phyloP scores from a whole-genome alignment of 805 yeast genomes.

The Kuraishia ogatae region DNA sequence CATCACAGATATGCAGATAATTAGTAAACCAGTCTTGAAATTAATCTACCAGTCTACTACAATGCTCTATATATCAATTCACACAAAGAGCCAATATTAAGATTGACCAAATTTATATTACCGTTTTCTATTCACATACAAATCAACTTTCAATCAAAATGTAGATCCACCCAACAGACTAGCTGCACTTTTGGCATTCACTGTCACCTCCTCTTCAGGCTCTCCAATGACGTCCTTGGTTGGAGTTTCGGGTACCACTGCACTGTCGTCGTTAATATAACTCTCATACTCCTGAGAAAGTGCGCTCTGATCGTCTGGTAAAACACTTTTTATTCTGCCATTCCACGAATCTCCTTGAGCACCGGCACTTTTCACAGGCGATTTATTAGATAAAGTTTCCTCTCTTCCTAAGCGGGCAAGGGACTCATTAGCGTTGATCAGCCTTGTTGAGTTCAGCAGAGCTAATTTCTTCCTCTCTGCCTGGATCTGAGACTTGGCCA shows the following conservation, averaged over 20 bases:
- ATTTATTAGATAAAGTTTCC: conserved; percentile 1
- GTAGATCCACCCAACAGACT: conserved; percentile 68
- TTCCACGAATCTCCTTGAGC: conserved; percentile 22
- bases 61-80: too few relatives aligned
- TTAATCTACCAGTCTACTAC: too few relatives aligned
- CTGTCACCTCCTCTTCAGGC: conserved; percentile 9
- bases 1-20: too few relatives aligned
- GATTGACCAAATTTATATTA: too few relatives aligned
- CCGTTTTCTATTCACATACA: too few relatives aligned
- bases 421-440: conserved; percentile 22
- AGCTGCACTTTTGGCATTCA: conserved; percentile 84
- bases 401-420: conserved; percentile 75
- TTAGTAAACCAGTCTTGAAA: too few relatives aligned
- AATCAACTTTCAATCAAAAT: conserved; percentile 25
- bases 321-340: conserved; percentile 20
- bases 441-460: conserved; percentile 53
- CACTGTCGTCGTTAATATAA: conserved; percentile 2
- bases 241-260: conserved; percentile 1
- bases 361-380: conserved; percentile 4
- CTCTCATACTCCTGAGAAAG: conserved; percentile 2
- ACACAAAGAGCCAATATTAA: too few relatives aligned
- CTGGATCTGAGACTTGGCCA: conserved; percentile 66
- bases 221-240: not conserved
- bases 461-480: conserved; percentile 76
- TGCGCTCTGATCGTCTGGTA: conserved; percentile 7